Evolutionary conservation across 73 alveolate species (phyloP), one percentile per base, ranked within the genome.

Genomic region (Blepharisma japonicum): DNA sequence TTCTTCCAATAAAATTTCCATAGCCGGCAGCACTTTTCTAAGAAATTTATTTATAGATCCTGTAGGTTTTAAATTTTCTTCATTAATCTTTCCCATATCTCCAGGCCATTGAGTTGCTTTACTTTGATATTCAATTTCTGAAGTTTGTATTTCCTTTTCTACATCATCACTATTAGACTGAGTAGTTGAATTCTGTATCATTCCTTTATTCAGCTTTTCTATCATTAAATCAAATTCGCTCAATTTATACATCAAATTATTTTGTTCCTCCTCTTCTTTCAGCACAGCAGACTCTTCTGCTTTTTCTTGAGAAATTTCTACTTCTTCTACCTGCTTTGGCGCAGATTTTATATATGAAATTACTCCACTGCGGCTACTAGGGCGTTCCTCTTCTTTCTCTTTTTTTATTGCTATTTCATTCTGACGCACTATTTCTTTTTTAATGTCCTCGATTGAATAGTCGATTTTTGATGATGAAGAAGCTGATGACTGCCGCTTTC

Each of bases 1-100:
- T 25, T 61, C 74, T 61, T 61, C 74, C 18, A 61, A 39, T 18
- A 61, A 39, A 25, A 61, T 61, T 61, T 61, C 74, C 47, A 61
- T 14, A n/a, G 23, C 23, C 2, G 74, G 74, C n/a, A n/a, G 18
- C 2, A 61, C 74, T 61, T 25, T n/a, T 20, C 47, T 14, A 2
- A 61, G 74, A 25, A 61, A 61, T 5, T 61, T 61, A 39, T 61
- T 61, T 61, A 61, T 61, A 14, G 74, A 61, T 3, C 42, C 42
- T 61, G 74, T 14, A 1, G 11, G 14, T 5, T 61, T n/a, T 14
- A 25, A 1, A 9, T n/a, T 9, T 25, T 18, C 47, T n/a, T 61
- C 74, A 11, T 14, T 53, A 25, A 8, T 1, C 14, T n/a, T 20
- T 20, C 74, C 47, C 39, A 20, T 8, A 25, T 61, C 74, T 61